phyloP scores from a whole-genome alignment of 176 grass and related monocot species.

The Oryza glaberrima region DNA sequence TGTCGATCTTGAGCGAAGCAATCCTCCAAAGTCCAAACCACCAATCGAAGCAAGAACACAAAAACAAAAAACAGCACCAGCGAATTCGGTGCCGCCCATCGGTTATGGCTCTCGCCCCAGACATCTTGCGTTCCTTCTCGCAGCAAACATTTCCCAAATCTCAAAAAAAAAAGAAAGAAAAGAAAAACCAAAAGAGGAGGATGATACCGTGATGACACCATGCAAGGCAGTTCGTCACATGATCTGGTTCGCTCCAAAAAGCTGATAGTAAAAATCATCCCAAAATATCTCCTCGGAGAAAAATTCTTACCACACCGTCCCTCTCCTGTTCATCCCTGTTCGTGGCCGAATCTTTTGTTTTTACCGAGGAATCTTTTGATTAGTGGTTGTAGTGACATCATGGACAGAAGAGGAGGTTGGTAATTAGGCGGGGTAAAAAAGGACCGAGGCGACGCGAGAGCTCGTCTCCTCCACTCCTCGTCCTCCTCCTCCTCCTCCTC shows the following conservation, averaged over 20 bases:
- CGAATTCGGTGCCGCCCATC: neutral
- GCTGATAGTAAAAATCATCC: neutral
- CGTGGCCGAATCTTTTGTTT: neutral
- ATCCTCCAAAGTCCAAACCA: neutral
- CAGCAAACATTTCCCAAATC: neutral
- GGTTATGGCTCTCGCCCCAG: neutral
- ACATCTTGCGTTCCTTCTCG: neutral
- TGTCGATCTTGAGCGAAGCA: neutral
- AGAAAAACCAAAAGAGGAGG: neutral
- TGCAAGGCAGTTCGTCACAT: neutral
- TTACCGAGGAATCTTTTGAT: neutral
- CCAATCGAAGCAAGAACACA: neutral
- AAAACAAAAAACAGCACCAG: neutral
- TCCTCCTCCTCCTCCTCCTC: neutral
- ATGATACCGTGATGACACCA: neutral
- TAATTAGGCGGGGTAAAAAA: slow-evolving; percentile 4
- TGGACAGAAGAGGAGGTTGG: neutral
- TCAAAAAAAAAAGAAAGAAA: neutral
- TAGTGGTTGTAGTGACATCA: neutral
- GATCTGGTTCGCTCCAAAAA: neutral
- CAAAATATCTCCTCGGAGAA: neutral
- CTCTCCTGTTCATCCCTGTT: neutral
- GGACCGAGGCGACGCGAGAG: neutral
- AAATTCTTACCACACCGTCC: neutral
- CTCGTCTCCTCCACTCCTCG: neutral